phyloP scores from a whole-genome alignment of 257 asterid genomes.

The Solanum ahanhuiri region DNA sequence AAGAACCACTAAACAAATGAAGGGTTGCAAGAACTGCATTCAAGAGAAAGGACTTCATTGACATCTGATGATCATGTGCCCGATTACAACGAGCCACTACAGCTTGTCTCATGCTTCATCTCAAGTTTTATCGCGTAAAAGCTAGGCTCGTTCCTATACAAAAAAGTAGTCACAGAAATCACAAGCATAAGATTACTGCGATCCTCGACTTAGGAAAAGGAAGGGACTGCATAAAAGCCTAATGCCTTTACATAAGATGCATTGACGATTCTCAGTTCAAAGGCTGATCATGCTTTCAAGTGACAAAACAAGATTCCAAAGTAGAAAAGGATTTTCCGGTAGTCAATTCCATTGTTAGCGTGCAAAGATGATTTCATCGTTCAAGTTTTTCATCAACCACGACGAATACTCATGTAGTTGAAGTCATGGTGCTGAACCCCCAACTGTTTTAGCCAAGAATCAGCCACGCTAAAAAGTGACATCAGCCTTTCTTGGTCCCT shows the following conservation, averaged over 20 bases:
- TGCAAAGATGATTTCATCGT: neutral
- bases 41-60: neutral
- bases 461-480: conserved; percentile 74
- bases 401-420: conserved; percentile 68
- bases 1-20: neutral
- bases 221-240: neutral
- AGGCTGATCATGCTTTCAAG: neutral
- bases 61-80: neutral
- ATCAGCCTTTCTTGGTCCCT: conserved; percentile 43
- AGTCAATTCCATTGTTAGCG: neutral
- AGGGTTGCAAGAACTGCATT: neutral
- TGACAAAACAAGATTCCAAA: neutral
- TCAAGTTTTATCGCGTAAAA: neutral
- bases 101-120: neutral
- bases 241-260: neutral
- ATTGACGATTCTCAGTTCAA: neutral
- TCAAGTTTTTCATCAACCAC: conserved; percentile 21
- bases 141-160: neutral
- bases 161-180: neutral
- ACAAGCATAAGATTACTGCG: neutral
- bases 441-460: conserved; percentile 92
- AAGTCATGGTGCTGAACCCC: conserved; percentile 90
- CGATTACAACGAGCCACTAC: neutral
- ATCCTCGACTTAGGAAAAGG: neutral
- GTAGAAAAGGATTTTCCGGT: neutral